A percentile compares a stretch with the other conserved stretches of the same genome.
Conservation (phyloP, 257 asterid species). For the Linderniella brevidens region DNA sequence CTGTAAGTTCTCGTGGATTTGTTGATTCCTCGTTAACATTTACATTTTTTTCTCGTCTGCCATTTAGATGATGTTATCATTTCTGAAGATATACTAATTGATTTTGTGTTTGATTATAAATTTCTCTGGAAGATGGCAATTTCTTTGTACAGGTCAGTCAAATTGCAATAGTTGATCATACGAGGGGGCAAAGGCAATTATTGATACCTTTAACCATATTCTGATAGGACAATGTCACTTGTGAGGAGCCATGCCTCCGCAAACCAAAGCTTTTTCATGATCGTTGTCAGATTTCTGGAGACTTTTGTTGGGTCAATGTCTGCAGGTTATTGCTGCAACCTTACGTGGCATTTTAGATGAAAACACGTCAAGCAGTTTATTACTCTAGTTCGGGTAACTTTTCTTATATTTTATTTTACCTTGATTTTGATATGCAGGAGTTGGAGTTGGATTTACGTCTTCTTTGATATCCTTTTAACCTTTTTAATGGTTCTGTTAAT, state of each 20-base stretch:
- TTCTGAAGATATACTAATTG: too few species aligned
- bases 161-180: not conserved
- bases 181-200: constrained; percentile 12
- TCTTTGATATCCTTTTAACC: constrained; percentile 78
- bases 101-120: too few species aligned
- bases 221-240: constrained; percentile 79
- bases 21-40: not conserved
- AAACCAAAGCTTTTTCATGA: constrained; percentile 63
- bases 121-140: constrained; percentile 71
- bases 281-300: constrained; percentile 88
- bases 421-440: constrained; percentile 46
- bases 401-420: constrained; percentile 1
- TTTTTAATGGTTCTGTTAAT: constrained; percentile 2
- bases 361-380: constrained; percentile 8
- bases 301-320: constrained; percentile 93
- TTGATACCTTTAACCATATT: constrained; percentile 11
- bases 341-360: not conserved
- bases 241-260: constrained; percentile 81
- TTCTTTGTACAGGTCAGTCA: constrained; percentile 83
- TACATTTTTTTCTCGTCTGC: too few species aligned
- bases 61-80: too few species aligned
- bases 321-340: constrained; percentile 49
- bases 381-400: too few species aligned
- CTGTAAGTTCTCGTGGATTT: constrained; percentile 40
- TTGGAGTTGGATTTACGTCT: constrained; percentile 96